These are phyloP conservation scores for Ceriops tagal DNA, from an alignment of 345 rosid species.

Conservation along the genomic window DNA sequence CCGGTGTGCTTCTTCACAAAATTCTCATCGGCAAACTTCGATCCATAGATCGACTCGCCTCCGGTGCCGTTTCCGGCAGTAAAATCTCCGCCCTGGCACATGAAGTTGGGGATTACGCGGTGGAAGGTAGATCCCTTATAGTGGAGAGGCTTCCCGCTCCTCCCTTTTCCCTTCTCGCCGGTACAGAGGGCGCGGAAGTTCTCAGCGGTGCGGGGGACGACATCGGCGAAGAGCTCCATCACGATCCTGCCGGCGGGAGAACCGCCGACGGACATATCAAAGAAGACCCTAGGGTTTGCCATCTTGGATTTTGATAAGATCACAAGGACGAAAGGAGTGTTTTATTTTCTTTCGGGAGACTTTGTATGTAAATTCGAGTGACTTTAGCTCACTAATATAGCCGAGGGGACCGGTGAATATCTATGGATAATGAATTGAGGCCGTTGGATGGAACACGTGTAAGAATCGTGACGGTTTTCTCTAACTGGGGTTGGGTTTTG, in stretches of 20 bases:
- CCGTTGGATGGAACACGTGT: constrained; percentile 43
- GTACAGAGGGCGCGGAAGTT: constrained; percentile 40
- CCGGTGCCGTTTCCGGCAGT: constrained; percentile 32
- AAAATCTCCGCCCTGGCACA: constrained; percentile 34
- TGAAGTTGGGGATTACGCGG: constrained; percentile 29
- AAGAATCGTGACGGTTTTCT: constrained; percentile 7
- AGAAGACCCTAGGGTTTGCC: constrained; percentile 31
- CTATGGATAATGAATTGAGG: background rate
- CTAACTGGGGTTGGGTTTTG: constrained; percentile 29
- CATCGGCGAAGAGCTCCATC: constrained; percentile 30
- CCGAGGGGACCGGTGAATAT: constrained; percentile 23
- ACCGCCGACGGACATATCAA: constrained; percentile 32
- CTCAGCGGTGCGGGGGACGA: constrained; percentile 30
- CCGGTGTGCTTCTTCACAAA: constrained; percentile 29
- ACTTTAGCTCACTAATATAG: constrained; percentile 21
- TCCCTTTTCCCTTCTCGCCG: constrained; percentile 32
- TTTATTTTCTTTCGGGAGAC: background rate
- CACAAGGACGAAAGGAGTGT: background rate
- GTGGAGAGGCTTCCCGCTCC: constrained; percentile 28
- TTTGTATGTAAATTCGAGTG: background rate
- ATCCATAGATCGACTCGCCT: constrained; percentile 31
- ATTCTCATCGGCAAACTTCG: constrained; percentile 33
- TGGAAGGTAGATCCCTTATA: constrained; percentile 25
- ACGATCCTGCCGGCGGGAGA: constrained; percentile 24
- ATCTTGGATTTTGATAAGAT: background rate